Evolutionary conservation across 805 yeast species (phyloP).

Genomic region (Hanseniaspora jakobsenii): DNA sequence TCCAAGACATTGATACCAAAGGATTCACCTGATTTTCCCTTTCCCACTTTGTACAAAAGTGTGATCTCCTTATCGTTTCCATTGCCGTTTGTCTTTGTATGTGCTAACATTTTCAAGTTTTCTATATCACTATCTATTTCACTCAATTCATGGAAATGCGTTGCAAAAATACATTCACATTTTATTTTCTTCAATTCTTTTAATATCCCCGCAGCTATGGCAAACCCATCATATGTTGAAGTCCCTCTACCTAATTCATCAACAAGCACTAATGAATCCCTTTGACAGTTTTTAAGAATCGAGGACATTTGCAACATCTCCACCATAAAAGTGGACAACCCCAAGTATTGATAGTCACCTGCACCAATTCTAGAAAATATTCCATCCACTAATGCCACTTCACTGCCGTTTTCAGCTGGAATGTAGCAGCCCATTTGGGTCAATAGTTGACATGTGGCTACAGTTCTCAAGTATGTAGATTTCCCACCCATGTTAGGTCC

Average conservation of each 20-base stretch:
- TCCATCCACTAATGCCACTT: constrained; percentile 76
- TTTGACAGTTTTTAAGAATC: constrained; percentile 73
- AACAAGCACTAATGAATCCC: constrained; percentile 75
- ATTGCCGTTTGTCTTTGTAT: constrained; percentile 42
- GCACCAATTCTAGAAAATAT: constrained; percentile 97
- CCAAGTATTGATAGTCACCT: constrained; percentile 93
- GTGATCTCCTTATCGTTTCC: constrained; percentile 53
- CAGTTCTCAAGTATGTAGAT: constrained; percentile 80
- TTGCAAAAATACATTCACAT: constrained; percentile 79
- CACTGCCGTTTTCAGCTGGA: constrained; percentile 61
- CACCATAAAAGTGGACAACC: constrained; percentile 94
- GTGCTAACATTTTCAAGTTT: constrained; percentile 89
- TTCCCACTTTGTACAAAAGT: constrained; percentile 81
- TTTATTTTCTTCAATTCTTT: constrained; percentile 59
- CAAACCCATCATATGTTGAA: constrained; percentile 90
- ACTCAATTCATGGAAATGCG: constrained; percentile 94
- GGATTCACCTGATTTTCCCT: constrained; percentile 90
- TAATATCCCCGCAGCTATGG: constrained; percentile 94
- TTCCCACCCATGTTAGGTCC: constrained; percentile 99
- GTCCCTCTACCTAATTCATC: constrained; percentile 84
- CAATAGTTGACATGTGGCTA: constrained; percentile 77
- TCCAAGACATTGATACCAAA: constrained; percentile 98
- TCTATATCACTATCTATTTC: constrained; percentile 58
- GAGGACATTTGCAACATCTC: constrained; percentile 96
- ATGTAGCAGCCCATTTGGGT: constrained; percentile 84